A percentile compares a stretch with the other conserved stretches of the same genome.
phyloP scores from a whole-genome alignment of 129 eudicot species.

The Chrysanthemum seticuspe region DNA sequence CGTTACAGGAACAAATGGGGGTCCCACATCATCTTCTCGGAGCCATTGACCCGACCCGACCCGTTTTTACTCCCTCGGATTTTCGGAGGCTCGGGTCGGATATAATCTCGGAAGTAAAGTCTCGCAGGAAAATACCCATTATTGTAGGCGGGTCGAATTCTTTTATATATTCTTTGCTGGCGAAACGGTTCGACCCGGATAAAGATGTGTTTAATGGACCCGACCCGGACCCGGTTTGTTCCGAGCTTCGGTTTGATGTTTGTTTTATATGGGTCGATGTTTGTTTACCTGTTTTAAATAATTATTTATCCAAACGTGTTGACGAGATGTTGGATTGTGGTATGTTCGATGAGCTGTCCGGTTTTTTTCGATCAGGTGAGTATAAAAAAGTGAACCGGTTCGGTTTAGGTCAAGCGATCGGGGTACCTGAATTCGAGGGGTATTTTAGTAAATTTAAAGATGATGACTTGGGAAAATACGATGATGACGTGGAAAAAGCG shows the following conservation, averaged over 20 bases:
- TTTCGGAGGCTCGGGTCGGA: slow-evolving; percentile 45
- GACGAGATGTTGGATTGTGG: slow-evolving; percentile 88
- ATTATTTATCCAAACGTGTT: slow-evolving; percentile 59
- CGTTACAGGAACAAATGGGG: slow-evolving; percentile 41
- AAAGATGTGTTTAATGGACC: slow-evolving; percentile 41
- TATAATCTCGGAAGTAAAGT: slow-evolving; percentile 31
- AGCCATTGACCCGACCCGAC: slow-evolving; percentile 38
- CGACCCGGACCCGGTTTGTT: slow-evolving; percentile 27
- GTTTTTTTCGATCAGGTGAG: slow-evolving; percentile 38
- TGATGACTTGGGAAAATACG: slow-evolving; percentile 14
- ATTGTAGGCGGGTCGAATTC: slow-evolving; percentile 93
- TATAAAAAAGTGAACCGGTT: slow-evolving; percentile 18
- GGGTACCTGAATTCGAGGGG: slow-evolving; percentile 63
- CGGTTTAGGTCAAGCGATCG: slow-evolving; percentile 70
- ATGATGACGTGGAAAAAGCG: slow-evolving; percentile 1
- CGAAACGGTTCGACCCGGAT: slow-evolving; percentile 46
- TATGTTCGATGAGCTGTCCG: slow-evolving; percentile 64
- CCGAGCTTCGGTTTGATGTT: slow-evolving; percentile 54
- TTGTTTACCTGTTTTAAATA: slow-evolving; percentile 44
- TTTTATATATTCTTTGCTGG: slow-evolving; percentile 54
- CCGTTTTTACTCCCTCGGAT: slow-evolving; percentile 46
- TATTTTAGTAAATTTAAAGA: slow-evolving; percentile 31
- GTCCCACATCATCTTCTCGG: slow-evolving; percentile 78
- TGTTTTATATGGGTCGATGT: slow-evolving; percentile 82
- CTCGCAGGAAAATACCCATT: slow-evolving; percentile 47